Evolutionary conservation across 2,329 filamentous ascomycete genomes (phyloP).

Genomic region (Exophiala viscosa): DNA sequence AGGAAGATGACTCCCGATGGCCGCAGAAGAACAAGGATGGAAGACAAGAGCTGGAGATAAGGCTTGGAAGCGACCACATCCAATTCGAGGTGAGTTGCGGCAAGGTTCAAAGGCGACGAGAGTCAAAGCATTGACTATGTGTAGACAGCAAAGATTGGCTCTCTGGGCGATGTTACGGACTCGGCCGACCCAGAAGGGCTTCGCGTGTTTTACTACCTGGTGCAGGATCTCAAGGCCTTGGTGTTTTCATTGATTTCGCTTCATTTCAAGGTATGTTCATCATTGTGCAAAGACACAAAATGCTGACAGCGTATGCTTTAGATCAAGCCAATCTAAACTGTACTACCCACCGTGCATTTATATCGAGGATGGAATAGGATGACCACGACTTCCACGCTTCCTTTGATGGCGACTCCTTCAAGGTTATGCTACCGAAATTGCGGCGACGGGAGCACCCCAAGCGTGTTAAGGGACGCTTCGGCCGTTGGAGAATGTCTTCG

Average conservation of each 20-base stretch:
- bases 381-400: too few species aligned
- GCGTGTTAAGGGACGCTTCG: too few species aligned
- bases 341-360: neutral
- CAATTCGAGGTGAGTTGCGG: slow-evolving; percentile 75
- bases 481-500: too few species aligned
- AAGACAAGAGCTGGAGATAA: slow-evolving; percentile 91
- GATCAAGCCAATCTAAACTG: slow-evolving; percentile 51
- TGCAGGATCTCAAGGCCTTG: slow-evolving; percentile 93
- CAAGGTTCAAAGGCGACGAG: too few species aligned
- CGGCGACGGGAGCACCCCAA: too few species aligned
- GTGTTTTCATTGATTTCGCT: slow-evolving; percentile 95
- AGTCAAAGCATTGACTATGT: slow-evolving; percentile 23
- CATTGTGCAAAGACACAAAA: neutral
- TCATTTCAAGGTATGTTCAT: slow-evolving; percentile 77
- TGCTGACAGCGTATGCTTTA: slow-evolving; percentile 29
- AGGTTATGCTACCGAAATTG: too few species aligned
- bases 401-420: too few species aligned
- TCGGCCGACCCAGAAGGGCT: slow-evolving; percentile 93
- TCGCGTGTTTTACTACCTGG: slow-evolving; percentile 96
- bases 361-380: too few species aligned
- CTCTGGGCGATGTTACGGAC: slow-evolving; percentile 92
- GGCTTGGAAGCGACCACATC: slow-evolving; percentile 90
- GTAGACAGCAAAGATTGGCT: slow-evolving; percentile 96
- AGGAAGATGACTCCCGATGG: slow-evolving; percentile 98
- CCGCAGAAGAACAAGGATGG: slow-evolving; percentile 99